Evolutionary conservation across 768 basidiomycete genomes (phyloP).

Genomic region (Panus rudis): DNA sequence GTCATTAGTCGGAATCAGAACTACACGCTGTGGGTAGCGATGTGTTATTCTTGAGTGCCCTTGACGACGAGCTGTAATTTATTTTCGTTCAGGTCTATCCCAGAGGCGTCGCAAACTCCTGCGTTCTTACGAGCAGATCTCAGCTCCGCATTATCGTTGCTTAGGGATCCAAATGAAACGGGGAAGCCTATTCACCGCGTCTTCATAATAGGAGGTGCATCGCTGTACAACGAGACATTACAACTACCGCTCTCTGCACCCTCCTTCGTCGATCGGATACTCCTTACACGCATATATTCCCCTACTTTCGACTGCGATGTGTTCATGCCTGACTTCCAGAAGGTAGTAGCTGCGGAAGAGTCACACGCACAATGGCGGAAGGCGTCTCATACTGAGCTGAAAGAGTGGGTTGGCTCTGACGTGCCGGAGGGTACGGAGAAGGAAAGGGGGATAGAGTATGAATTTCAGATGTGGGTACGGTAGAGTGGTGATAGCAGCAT

Average conservation of each 20-base stretch:
- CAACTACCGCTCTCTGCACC: conserved; percentile 27
- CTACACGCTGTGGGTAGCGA: conserved; percentile 53
- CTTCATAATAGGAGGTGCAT: conserved; percentile 92
- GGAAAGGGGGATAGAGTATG: conserved; percentile 80
- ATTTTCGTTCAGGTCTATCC: conserved; percentile 1
- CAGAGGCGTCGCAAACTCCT: conserved; percentile 7
- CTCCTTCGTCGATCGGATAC: conserved; percentile 64
- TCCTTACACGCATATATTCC: conserved; percentile 76
- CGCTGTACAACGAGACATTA: conserved; percentile 70
- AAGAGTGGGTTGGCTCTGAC: conserved; percentile 74
- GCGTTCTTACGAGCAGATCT: conserved; percentile 27
- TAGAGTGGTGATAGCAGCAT: not conserved
- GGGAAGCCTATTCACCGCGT: conserved; percentile 37
- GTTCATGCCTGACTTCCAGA: conserved; percentile 71
- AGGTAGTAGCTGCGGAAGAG: conserved; percentile 13
- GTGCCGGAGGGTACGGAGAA: conserved; percentile 70
- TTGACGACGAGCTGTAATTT: not conserved
- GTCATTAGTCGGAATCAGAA: conserved; percentile 59
- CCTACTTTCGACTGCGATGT: conserved; percentile 84
- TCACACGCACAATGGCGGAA: conserved; percentile 41
- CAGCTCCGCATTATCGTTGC: conserved; percentile 32
- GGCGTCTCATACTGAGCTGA: conserved; percentile 55
- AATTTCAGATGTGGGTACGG: conserved; percentile 91
- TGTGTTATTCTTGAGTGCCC: not conserved
- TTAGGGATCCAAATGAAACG: conserved; percentile 18